These are phyloP conservation scores for Lepiota venenata DNA, from an alignment of 768 basidiomycete genomes.

Conservation along the genomic window DNA sequence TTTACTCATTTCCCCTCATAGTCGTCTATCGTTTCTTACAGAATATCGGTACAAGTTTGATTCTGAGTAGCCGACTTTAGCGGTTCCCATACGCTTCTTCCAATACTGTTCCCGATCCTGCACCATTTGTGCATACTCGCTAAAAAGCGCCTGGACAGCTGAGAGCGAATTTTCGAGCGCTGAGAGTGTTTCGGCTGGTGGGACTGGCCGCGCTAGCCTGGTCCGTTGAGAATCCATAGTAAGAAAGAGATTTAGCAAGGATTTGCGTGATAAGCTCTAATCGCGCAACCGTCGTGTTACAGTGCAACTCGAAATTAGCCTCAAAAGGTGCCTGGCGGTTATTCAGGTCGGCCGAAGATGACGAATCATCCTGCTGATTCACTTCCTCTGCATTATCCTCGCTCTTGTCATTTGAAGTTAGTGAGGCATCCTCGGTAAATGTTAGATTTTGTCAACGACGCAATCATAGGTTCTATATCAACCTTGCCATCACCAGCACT, in stretches of 20 bases:
- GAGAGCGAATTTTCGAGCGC: constrained; percentile 60
- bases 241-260: constrained; percentile 41
- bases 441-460: neutral
- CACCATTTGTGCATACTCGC: constrained; percentile 66
- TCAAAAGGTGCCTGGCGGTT: constrained; percentile 49
- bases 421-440: constrained; percentile 16
- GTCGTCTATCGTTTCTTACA: too few relatives aligned
- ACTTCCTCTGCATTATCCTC: constrained; percentile 34
- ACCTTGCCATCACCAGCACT: too few relatives aligned
- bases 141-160: constrained; percentile 54
- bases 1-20: too few relatives aligned
- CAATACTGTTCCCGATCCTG: constrained; percentile 83
- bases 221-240: neutral
- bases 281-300: constrained; percentile 69
- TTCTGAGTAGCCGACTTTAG: too few relatives aligned
- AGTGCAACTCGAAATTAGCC: constrained; percentile 60
- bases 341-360: constrained; percentile 35
- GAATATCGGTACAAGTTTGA: too few relatives aligned
- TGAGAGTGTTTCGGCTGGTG: constrained; percentile 30
- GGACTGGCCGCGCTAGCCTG: neutral
- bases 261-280: constrained; percentile 74
- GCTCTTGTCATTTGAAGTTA: constrained; percentile 18
- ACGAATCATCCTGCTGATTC: constrained; percentile 33
- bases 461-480: constrained; percentile 1
- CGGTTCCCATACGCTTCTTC: too few relatives aligned